Base-by-base conservation (phyloP, 257 asterid genomes). In the Capsicum chinense region DNA sequence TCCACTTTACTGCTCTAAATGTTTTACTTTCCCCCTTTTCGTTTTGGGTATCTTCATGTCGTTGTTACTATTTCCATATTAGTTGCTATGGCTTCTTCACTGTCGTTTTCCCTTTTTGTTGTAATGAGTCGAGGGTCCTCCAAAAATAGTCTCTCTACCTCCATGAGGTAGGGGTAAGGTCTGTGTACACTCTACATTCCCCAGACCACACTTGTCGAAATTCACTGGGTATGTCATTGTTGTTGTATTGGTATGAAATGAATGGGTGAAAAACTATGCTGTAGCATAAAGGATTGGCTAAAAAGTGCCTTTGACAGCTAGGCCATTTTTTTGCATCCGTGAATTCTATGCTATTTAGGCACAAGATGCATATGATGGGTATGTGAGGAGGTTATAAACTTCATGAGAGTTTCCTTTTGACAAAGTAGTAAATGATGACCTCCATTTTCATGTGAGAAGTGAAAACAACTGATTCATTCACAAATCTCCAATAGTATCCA, bases 1-100 rank as follows among this genome's bases (percentile, higher is more conserved):
- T 86, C 86, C 94, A 9, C 90, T 94, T 78, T 87, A 79, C 85
- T 76, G 74, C 74, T 87, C 92, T 84, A 98, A 92, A 89, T 84
- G 90, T 87, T 83, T 73, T 47, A 3, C 70, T 79, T 21, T 21
- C 17, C 60, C 14, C 37, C n/a, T 4, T 39, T 39, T 39, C 63
- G 14, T 47, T 60, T 2, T 3, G 16, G 19, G 17, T 76, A 26
- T 26, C 48, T 52, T 39, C 44, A 39, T 39, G 44, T 39, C 4
- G 5, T 39, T 39, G 44, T 39, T 39, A 39, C 5, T 39, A 4
- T 39, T 39, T 39, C 4, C 44, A 3, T 39, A 39, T 39, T 39
- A 39, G 44, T 39, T 39, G 44, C 5, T 39, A 39, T 39, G 44
- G 3, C 5, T 39, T 39, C 4, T 39, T 39, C 44, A 39, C 44